These are phyloP conservation scores for Phytophthora palmivora DNA, from an alignment of 352 stramenopile genomes.

Conservation along the genomic window DNA sequence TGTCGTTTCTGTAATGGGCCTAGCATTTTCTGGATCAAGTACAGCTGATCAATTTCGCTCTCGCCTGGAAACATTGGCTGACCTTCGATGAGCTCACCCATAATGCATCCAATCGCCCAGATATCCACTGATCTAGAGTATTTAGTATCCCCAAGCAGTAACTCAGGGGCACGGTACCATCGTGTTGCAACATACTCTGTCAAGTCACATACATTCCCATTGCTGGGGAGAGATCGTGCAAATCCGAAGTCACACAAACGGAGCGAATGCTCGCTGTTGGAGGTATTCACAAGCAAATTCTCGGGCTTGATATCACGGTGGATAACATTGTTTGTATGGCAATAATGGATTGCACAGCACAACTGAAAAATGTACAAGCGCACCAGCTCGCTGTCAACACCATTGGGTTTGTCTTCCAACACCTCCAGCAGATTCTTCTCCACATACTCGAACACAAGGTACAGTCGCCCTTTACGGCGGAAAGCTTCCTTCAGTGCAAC, in stretches of 20 bases:
- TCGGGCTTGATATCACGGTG: conserved; percentile 99
- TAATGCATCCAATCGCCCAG: conserved; percentile 98
- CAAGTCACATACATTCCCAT: conserved; percentile 90
- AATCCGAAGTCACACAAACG: conserved; percentile 99
- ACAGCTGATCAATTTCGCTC: conserved; percentile 98
- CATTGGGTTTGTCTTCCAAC: conserved; percentile 91
- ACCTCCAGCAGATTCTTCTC: conserved; percentile 97
- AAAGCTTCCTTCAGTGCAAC: conserved; percentile 98
- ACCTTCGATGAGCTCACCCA: conserved; percentile 97
- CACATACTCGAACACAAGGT: conserved; percentile 99
- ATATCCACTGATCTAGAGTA: conserved; percentile 97
- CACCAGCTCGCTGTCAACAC: conserved; percentile 92
- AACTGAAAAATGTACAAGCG: conserved; percentile 99
- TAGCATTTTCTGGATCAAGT: conserved; percentile 99
- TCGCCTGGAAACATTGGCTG: conserved; percentile 99
- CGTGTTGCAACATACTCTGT: conserved; percentile 99
- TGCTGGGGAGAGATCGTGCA: conserved; percentile 80
- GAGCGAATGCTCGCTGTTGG: conserved; percentile 94
- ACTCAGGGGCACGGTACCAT: conserved; percentile 98
- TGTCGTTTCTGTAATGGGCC: conserved; percentile 95
- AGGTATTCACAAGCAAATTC: conserved; percentile 97
- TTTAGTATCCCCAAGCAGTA: conserved; percentile 99
- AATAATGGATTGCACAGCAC: conserved; percentile 96
- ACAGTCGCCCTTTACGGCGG: conserved; percentile 95
- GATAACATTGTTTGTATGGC: conserved; percentile 96